phyloP scores from a whole-genome alignment of 495 filamentous ascomycete genomes.

The Penicillium psychrofluorescens region DNA sequence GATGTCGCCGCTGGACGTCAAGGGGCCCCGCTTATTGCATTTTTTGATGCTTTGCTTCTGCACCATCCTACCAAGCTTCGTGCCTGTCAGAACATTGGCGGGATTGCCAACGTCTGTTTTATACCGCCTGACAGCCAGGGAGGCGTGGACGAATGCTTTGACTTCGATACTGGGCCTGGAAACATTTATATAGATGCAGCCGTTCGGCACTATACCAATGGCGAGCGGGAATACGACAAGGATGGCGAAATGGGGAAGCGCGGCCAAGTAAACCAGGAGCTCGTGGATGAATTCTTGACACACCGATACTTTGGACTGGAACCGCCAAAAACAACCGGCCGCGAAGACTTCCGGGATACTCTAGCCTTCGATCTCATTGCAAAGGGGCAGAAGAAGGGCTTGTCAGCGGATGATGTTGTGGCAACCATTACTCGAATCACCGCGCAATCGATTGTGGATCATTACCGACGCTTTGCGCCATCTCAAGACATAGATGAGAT shows the following conservation, averaged over 20 bases:
- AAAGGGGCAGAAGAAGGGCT: slow-evolving; percentile 32
- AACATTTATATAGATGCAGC: slow-evolving; percentile 35
- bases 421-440: slow-evolving; percentile 52
- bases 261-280: slow-evolving; percentile 44
- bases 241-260: slow-evolving; percentile 45
- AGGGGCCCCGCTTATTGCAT: slow-evolving; percentile 37
- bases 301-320: slow-evolving; percentile 41
- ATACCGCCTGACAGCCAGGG: slow-evolving; percentile 46
- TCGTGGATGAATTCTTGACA: slow-evolving; percentile 46
- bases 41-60: slow-evolving; percentile 44
- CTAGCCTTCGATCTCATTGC: slow-evolving; percentile 40
- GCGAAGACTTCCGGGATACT: slow-evolving; percentile 51
- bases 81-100: slow-evolving; percentile 53
- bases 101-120: slow-evolving; percentile 54
- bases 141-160: slow-evolving; percentile 38
- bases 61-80: slow-evolving; percentile 50
- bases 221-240: slow-evolving; percentile 25
- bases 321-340: slow-evolving; percentile 51
- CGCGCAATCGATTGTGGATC: slow-evolving; percentile 47
- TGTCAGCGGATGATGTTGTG: slow-evolving; percentile 42
- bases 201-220: slow-evolving; percentile 27
- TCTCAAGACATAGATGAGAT: slow-evolving; percentile 43
- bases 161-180: slow-evolving; percentile 45
- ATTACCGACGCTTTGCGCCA: slow-evolving; percentile 46
- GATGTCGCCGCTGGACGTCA: slow-evolving; percentile 40